Conservation (phyloP, 1,284 basidiomycete genomes). For the Peniophora sp. region DNA sequence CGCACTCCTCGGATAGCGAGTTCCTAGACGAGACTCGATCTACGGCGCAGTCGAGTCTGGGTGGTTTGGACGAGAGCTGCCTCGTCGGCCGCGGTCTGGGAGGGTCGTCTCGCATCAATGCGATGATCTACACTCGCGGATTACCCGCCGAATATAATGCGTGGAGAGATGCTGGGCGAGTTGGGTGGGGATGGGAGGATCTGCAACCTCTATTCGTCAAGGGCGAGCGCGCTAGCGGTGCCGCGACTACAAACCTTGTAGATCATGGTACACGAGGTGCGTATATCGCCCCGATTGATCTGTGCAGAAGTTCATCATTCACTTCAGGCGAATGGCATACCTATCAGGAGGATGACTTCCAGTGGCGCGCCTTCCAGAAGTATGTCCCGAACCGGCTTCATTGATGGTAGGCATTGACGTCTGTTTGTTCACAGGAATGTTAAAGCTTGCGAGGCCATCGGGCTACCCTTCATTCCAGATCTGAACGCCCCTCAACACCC, state of each 20-base stretch:
- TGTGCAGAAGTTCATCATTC: neutral
- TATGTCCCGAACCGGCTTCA: slow-evolving; percentile 1
- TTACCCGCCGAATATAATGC: slow-evolving; percentile 28
- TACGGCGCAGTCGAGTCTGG: no score
- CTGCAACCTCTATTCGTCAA: slow-evolving; percentile 29
- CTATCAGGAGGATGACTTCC: slow-evolving; percentile 7
- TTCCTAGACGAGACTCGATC: no score
- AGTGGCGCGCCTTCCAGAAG: slow-evolving; percentile 11
- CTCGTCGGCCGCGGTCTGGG: slow-evolving; percentile 31
- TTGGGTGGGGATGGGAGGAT: slow-evolving; percentile 29
- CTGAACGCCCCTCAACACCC: slow-evolving; percentile 19
- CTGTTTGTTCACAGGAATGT: slow-evolving; percentile 13
- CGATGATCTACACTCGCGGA: slow-evolving; percentile 28
- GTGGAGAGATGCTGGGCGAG: slow-evolving; percentile 25
- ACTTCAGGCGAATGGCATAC: slow-evolving; percentile 16
- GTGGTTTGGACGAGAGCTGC: no score
- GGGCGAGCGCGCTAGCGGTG: slow-evolving; percentile 17
- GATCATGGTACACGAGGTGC: no score
- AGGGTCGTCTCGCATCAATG: slow-evolving; percentile 36
- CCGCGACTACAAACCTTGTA: neutral
- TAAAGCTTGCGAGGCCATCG: slow-evolving; percentile 10
- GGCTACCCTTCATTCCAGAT: slow-evolving; percentile 18
- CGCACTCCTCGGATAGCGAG: no score
- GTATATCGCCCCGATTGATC: no score
- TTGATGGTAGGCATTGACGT: no score